phyloP scores from a whole-genome alignment of 148 eudicot genomes.

The Drosera capensis region DNA sequence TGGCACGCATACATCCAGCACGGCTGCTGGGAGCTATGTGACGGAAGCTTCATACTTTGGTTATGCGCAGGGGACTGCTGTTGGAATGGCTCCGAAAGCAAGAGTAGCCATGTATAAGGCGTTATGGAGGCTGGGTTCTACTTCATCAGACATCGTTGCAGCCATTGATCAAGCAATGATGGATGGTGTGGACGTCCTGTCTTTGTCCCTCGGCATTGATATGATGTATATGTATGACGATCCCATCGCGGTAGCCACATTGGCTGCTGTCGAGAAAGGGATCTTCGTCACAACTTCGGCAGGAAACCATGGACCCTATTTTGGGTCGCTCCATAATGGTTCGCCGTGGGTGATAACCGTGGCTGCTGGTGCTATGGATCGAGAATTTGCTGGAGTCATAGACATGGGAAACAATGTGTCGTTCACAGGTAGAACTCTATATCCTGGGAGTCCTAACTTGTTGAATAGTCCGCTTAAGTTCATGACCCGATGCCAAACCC shows the following conservation, averaged over 20 bases:
- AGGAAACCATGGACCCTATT: constrained; percentile 30
- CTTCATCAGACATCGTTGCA: constrained; percentile 38
- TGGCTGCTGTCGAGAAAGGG: constrained; percentile 36
- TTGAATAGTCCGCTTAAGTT: too few relatives aligned
- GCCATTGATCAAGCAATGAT: constrained; percentile 43
- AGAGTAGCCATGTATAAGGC: constrained; percentile 47
- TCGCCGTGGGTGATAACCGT: constrained; percentile 61
- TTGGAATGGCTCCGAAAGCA: constrained; percentile 61
- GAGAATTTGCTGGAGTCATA: constrained; percentile 25
- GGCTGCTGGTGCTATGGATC: constrained; percentile 55
- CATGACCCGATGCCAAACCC: too few relatives aligned
- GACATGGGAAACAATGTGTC: too few relatives aligned
- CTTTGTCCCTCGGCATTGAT: constrained; percentile 32
- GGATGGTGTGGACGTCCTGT: constrained; percentile 56
- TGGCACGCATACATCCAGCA: constrained; percentile 70
- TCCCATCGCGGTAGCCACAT: constrained; percentile 22
- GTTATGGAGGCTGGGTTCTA: constrained; percentile 34
- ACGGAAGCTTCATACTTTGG: constrained; percentile 20
- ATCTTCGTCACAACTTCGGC: constrained; percentile 42
- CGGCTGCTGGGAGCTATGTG: constrained; percentile 29
- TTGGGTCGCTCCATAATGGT: constrained; percentile 8
- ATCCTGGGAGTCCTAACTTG: too few relatives aligned
- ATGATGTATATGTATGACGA: constrained; percentile 9
- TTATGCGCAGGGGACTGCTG: constrained; percentile 31
- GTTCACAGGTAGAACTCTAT: too few relatives aligned